Percentiles rank a stretch among this genome's conserved stretches.
phyloP scores from a whole-genome alignment of 2,329 filamentous ascomycete genomes.

The Ceratocystis variospora region DNA sequence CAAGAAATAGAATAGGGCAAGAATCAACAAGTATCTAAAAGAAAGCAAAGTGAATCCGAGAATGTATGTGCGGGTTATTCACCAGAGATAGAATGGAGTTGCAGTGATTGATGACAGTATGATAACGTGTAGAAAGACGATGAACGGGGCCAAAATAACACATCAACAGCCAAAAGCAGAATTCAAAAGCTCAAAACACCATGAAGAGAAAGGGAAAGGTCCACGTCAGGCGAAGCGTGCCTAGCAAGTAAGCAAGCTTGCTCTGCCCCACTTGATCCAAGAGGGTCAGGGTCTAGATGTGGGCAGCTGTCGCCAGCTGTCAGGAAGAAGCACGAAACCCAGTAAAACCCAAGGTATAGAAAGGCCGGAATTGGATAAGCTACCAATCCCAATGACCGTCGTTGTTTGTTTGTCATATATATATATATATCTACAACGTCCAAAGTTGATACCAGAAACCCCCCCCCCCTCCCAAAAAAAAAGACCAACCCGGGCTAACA shows the following conservation, averaged over 20 bases:
- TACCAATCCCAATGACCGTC: no score
- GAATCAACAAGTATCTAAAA: neutral
- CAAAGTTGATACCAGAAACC: no score
- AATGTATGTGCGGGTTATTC: neutral
- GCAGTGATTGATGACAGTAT: neutral
- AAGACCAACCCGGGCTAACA: neutral
- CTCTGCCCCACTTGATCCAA: slow-evolving; percentile 8
- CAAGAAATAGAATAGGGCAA: neutral
- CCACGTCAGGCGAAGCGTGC: slow-evolving; percentile 34
- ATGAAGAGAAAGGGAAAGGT: slow-evolving; percentile 19
- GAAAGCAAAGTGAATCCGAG: neutral
- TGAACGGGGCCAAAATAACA: neutral
- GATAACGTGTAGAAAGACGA: neutral
- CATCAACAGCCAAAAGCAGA: neutral
- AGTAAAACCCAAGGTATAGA: neutral
- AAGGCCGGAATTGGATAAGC: neutral
- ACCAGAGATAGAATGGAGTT: neutral
- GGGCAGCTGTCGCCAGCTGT: neutral
- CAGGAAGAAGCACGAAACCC: neutral
- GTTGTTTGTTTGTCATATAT: no score
- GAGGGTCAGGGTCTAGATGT: neutral
- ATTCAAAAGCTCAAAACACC: slow-evolving; percentile 2
- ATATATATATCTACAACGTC: no score
- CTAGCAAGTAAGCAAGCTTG: slow-evolving; percentile 21
- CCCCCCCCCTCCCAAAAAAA: no score